These are phyloP conservation scores for Aspergillus ustus DNA, from an alignment of 2,329 filamentous ascomycete species.

Conservation along the genomic window DNA sequence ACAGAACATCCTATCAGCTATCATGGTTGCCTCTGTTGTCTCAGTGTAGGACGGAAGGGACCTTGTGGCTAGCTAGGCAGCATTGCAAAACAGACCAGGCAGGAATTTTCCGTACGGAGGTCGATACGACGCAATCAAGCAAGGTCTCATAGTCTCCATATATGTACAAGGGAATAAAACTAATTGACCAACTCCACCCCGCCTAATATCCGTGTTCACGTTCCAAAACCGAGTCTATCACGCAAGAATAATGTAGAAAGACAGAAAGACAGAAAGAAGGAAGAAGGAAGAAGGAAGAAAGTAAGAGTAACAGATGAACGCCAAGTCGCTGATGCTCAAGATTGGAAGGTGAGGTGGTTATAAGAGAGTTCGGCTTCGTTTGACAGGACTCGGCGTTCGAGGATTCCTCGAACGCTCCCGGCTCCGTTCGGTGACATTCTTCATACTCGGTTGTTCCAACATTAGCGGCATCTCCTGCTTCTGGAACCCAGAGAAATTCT, in stretches of 20 bases:
- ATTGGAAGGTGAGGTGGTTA: neutral
- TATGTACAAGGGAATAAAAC: constrained; percentile 8
- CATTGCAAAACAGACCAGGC: neutral
- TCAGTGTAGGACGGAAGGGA: neutral
- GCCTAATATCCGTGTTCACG: neutral
- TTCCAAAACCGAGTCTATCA: constrained; percentile 5
- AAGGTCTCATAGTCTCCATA: neutral
- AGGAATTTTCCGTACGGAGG: neutral
- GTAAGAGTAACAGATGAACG: constrained; percentile 10
- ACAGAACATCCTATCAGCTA: neutral
- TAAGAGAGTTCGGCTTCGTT: constrained; percentile 32
- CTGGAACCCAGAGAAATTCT: constrained; percentile 23
- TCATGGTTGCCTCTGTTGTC: neutral
- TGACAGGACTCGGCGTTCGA: constrained; percentile 45
- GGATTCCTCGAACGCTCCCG: constrained; percentile 37
- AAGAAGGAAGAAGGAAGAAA: neutral
- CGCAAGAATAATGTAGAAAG: neutral
- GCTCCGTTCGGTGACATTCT: constrained; percentile 38
- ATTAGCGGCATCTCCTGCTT: constrained; percentile 35
- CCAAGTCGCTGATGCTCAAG: constrained; percentile 22
- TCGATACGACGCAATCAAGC: neutral
- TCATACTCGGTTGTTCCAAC: constrained; percentile 36
- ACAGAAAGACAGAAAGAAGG: neutral
- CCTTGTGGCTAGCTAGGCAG: neutral
- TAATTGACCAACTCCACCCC: constrained; percentile 1